phyloP scores from a whole-genome alignment of 768 basidiomycete species.

The Crucibulum laeve region DNA sequence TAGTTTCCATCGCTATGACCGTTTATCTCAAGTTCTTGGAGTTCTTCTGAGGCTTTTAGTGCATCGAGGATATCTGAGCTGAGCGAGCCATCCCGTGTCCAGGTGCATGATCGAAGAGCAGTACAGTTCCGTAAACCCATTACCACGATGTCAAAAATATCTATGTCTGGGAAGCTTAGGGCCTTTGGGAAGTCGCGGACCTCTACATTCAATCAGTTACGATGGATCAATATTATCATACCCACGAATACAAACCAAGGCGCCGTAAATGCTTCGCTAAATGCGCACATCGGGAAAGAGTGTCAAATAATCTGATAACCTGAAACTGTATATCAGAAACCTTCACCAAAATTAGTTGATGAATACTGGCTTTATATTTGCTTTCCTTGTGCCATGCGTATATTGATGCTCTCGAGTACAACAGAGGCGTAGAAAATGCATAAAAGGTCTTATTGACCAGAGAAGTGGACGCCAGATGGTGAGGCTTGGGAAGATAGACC shows the following conservation, averaged over 20 bases:
- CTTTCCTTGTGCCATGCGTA: slow-evolving; percentile 69
- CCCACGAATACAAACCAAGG: slow-evolving; percentile 47
- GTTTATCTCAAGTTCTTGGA: slow-evolving; percentile 68
- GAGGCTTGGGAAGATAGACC: slow-evolving; percentile 42
- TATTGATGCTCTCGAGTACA: slow-evolving; percentile 60
- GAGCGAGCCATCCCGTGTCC: slow-evolving; percentile 79
- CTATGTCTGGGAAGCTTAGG: slow-evolving; percentile 23
- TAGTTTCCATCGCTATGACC: slow-evolving; percentile 58
- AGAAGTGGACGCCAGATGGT: slow-evolving; percentile 46
- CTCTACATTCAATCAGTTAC: slow-evolving; percentile 33
- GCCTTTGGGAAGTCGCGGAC: slow-evolving; percentile 72
- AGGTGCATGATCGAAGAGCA: slow-evolving; percentile 60
- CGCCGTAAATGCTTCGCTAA: slow-evolving; percentile 55
- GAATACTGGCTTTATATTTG: slow-evolving; percentile 47
- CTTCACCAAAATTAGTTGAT: not conserved
- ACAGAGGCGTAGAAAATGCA: slow-evolving; percentile 37
- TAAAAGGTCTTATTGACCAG: slow-evolving; percentile 58
- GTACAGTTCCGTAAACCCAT: slow-evolving; percentile 56
- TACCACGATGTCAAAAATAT: slow-evolving; percentile 35
- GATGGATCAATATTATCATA: no score
- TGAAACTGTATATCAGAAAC: slow-evolving; percentile 17
- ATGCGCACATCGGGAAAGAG: slow-evolving; percentile 47
- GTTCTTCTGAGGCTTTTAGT: slow-evolving; percentile 32
- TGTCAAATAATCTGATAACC: slow-evolving; percentile 61
- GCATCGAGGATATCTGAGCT: slow-evolving; percentile 54